Percentiles rank a stretch among this genome's conserved stretches.
phyloP scores from a whole-genome alignment of 2,329 filamentous ascomycete genomes.

The Pezicula carpinea region DNA sequence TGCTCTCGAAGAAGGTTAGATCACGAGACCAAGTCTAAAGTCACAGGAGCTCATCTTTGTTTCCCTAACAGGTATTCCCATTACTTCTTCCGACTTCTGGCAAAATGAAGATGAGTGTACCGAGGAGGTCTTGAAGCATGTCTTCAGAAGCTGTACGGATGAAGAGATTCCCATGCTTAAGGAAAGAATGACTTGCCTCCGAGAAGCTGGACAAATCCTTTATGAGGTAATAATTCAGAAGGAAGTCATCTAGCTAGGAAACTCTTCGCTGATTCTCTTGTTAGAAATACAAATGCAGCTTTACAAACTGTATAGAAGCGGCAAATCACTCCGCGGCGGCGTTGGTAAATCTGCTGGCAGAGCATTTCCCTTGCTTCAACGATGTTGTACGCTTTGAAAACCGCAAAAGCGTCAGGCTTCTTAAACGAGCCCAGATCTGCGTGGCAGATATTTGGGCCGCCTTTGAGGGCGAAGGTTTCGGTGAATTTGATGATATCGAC shows the following conservation, averaged over 20 bases:
- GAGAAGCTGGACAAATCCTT: conserved; percentile 78
- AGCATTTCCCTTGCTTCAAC: conserved; percentile 79
- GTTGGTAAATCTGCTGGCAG: conserved; percentile 80
- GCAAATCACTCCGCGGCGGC: conserved; percentile 76
- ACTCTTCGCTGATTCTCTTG: conserved; percentile 6
- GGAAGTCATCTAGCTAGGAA: background rate
- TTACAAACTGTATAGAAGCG: conserved; percentile 67
- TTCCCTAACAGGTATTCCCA: conserved; percentile 63
- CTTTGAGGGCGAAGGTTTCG: conserved; percentile 76
- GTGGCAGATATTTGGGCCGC: conserved; percentile 97
- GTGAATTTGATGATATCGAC: conserved; percentile 83
- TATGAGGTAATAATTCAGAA: conserved; percentile 54
- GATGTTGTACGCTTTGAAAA: conserved; percentile 76
- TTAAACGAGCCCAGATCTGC: conserved; percentile 94
- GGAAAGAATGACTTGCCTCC: conserved; percentile 72
- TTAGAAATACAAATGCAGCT: conserved; percentile 71
- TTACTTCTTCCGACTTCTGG: conserved; percentile 88
- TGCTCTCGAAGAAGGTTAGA: conserved; percentile 77
- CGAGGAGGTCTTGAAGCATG: conserved; percentile 64
- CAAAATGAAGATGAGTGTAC: conserved; percentile 70
- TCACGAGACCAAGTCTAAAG: conserved; percentile 1
- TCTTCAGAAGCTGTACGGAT: conserved; percentile 82
- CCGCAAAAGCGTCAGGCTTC: conserved; percentile 67
- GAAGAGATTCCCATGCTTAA: conserved; percentile 83
- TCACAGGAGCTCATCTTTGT: conserved; percentile 13